These are phyloP conservation scores for Chaetomiaceae sp. DNA, from an alignment of 2,329 filamentous ascomycete species.

Conservation along the genomic window DNA sequence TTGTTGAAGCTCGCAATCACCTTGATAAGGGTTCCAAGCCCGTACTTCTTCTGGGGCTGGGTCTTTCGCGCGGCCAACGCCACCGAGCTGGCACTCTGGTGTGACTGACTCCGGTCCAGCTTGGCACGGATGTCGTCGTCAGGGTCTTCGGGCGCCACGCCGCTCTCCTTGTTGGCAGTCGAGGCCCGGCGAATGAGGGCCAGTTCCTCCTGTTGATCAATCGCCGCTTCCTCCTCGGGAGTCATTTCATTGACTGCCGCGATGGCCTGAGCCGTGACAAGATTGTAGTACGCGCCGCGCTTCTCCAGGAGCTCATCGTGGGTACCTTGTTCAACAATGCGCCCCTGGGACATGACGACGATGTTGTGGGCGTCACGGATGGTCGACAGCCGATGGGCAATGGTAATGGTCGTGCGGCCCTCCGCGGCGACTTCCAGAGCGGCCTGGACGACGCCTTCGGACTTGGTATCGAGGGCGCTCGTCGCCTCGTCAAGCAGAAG, in stretches of 20 bases:
- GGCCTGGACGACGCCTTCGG: conserved; percentile 89
- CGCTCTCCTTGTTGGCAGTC: conserved; percentile 32
- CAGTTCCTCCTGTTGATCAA: conserved; percentile 50
- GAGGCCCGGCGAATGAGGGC: conserved; percentile 46
- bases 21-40: conserved; percentile 70
- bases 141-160: conserved; percentile 44
- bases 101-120: conserved; percentile 50
- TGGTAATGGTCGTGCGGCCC: conserved; percentile 90
- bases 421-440: conserved; percentile 81
- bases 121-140: conserved; percentile 58
- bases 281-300: conserved; percentile 70
- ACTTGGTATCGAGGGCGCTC: conserved; percentile 87
- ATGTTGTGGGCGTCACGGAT: conserved; percentile 95
- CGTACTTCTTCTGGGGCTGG: conserved; percentile 51
- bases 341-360: conserved; percentile 80
- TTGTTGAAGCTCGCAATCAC: conserved; percentile 77
- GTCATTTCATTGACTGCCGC: conserved; percentile 53
- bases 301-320: conserved; percentile 72
- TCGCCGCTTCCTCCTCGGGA: conserved; percentile 45
- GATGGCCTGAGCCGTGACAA: conserved; percentile 87
- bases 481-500: conserved; percentile 93
- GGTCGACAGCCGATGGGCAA: conserved; percentile 91
- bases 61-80: conserved; percentile 56
- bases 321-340: conserved; percentile 88
- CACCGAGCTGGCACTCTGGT: conserved; percentile 63